phyloP scores from a whole-genome alignment of 2,329 filamentous ascomycete genomes.

The Diplodia intermedia region DNA sequence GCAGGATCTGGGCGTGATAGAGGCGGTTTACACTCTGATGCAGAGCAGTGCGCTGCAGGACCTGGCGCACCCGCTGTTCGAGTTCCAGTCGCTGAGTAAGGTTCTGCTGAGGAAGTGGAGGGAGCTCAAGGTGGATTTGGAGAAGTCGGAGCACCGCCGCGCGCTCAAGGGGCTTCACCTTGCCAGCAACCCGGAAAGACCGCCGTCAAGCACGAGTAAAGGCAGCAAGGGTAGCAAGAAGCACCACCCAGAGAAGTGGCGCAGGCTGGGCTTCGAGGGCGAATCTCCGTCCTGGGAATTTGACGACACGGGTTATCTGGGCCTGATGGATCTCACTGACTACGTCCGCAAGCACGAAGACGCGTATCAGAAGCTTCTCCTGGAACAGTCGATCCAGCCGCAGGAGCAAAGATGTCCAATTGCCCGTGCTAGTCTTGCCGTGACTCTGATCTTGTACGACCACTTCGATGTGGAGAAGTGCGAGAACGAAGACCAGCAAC shows the following conservation, averaged over 20 bases:
- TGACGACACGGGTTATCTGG: constrained; percentile 82
- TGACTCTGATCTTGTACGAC: constrained; percentile 89
- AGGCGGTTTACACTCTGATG: constrained; percentile 89
- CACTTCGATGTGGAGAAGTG: constrained; percentile 92
- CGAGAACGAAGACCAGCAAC: constrained; percentile 78
- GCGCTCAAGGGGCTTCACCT: constrained; percentile 86
- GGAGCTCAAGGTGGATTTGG: constrained; percentile 81
- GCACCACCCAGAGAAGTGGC: constrained; percentile 92
- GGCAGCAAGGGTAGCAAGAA: constrained; percentile 59
- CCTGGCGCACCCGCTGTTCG: constrained; percentile 83
- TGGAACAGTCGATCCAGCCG: constrained; percentile 83
- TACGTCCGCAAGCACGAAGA: constrained; percentile 93
- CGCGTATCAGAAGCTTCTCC: constrained; percentile 84
- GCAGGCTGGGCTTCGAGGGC: constrained; percentile 86
- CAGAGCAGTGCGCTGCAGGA: constrained; percentile 92
- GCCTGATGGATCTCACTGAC: constrained; percentile 97
- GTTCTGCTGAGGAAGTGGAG: constrained; percentile 86
- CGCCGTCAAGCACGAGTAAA: constrained; percentile 43
- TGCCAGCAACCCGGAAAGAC: constrained; percentile 75
- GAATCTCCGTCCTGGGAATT: constrained; percentile 90
- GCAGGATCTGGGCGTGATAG: constrained; percentile 91
- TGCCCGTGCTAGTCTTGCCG: constrained; percentile 81
- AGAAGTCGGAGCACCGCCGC: constrained; percentile 85
- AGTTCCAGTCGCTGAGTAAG: constrained; percentile 93
- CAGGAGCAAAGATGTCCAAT: constrained; percentile 80